Evolutionary conservation across 2,329 filamentous ascomycete species (phyloP), one percentile per base, ranked within the genome.

Genomic region (Trichoderma atroviride): DNA sequence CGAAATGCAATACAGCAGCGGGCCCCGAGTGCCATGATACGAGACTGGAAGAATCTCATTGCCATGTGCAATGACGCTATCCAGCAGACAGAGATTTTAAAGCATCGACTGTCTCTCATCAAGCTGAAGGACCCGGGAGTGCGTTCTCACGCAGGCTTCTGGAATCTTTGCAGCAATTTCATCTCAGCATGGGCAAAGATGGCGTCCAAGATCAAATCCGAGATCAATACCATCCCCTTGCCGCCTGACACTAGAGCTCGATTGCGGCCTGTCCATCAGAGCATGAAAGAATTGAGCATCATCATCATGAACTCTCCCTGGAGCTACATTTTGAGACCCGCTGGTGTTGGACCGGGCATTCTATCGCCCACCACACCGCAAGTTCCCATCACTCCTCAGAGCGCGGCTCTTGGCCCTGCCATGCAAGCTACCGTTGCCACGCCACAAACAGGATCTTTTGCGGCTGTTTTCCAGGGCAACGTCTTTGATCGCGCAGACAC

Each of bases 391-490:
- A 97, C 94, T 1, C 94, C 95, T 9, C 87, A 97, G 71, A 96
- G 92, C 74, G 94, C 94, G 19, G 94, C 94, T 1, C 84, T 97
- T 5, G 95, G 94, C 0, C 93, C 94, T 6, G 94, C 94, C 24
- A 92, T 94, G 67, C 94, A 97, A 79, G 94, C 94, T 0, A 97
- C 93, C 0, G 90, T 97, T 13, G 92, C 93, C 4, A 92, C 89
- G 0, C 88, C 89, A 11, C 84, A 88, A 75, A 87, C 83, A 70
- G 84, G 81, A 2, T 86, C 86, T 0, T 88, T 89, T 74, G 83
- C 83, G 9, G 80, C 81, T 19, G 83, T 84, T 1, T 88, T 89
- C 70, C 81, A 83, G 2, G 86, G 87, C 13, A 83, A 87, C 72
- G 85, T 89, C n/a, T 89, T 88, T 75, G 86, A 89, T 73, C 81